Conservation (phyloP, 2,329 filamentous ascomycete species). For the Chaetomium olivaceum region DNA sequence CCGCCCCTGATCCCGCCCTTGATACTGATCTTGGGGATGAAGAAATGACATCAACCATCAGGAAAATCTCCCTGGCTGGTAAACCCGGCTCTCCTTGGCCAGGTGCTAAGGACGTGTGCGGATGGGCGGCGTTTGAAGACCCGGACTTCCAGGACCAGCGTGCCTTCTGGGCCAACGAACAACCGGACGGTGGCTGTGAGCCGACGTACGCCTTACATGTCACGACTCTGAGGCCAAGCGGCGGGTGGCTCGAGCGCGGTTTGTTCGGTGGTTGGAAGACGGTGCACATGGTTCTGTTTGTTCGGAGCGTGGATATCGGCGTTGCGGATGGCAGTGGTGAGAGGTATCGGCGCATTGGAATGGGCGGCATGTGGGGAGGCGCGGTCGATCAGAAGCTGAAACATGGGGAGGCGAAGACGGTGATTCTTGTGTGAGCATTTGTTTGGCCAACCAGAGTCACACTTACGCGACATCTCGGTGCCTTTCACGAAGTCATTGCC, state of each 20-base stretch:
- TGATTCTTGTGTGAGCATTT: no score
- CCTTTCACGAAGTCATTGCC: no score
- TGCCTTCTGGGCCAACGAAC: not conserved
- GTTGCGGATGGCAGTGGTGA: not conserved
- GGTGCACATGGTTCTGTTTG: not conserved
- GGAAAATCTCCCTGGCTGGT: not conserved
- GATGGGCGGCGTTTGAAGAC: not conserved
- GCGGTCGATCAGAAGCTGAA: not conserved
- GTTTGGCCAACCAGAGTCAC: no score
- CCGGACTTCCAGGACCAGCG: conserved; percentile 1
- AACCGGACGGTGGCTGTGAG: not conserved
- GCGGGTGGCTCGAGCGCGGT: conserved; percentile 1
- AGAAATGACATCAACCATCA: not conserved
- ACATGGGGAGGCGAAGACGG: not conserved
- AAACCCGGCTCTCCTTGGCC: not conserved
- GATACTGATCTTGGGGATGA: not conserved
- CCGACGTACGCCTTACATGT: not conserved
- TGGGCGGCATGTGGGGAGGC: not conserved
- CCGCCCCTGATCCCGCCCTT: not conserved
- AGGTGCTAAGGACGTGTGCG: not conserved
- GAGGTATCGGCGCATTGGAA: not conserved
- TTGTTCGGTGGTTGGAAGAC: not conserved
- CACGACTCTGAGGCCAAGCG: not conserved
- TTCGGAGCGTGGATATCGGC: not conserved
- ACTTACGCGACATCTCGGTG: no score